Evolutionary conservation across 2,329 filamentous ascomycete species (phyloP), one percentile per base, ranked within the genome.

Genomic region (Fusarium pseudocircinatum): DNA sequence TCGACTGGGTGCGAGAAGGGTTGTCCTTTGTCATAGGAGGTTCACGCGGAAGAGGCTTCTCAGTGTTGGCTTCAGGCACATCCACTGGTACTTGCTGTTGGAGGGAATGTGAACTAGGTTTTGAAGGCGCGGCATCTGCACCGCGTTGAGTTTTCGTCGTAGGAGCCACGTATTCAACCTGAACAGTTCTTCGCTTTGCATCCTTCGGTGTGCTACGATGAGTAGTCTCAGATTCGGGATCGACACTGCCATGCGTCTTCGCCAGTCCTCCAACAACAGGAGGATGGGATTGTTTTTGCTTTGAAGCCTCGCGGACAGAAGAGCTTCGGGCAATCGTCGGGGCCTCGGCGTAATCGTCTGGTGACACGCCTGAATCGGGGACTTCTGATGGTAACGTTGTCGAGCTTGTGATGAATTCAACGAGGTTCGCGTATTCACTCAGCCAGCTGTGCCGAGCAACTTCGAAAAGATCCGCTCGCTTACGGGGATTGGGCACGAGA

Each of bases 381-480:
- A 97, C 95, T 77, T 98, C 95, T 56, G 89, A 91, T 16, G 94
- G 91, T 59, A 93, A 94, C 14, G 96, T 98, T 9, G 95, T 97
- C 79, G 92, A 96, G 83, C 96, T 98, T 28, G 96, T 98, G 79
- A 99, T 98, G 81, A 98, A 95, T 79, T 95, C 94, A 54, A 99
- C 96, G 54, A 98, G 92, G 80, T 97, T 94, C n/a, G 95, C 93
- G 80, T 96, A 99, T 80, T 98, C 96, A 84, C 93, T 97, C 74
- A 99, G 85, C 96, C 96, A 99, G 84, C 96, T 99, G 83, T 99
- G 96, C 59, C 96, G 91, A 52, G 96, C 96, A 47, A 99, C 96
- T 81, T 99, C 96, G 78, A 99, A 99, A 50, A 99, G 85, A 81
- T 99, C 96, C 56, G 96, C 96, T 80, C 96, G 91, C 84, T 97